Evolutionary conservation across 1,284 basidiomycete species (phyloP), one percentile per base, ranked within the genome.

Genomic region (Coriolopsis trogii): DNA sequence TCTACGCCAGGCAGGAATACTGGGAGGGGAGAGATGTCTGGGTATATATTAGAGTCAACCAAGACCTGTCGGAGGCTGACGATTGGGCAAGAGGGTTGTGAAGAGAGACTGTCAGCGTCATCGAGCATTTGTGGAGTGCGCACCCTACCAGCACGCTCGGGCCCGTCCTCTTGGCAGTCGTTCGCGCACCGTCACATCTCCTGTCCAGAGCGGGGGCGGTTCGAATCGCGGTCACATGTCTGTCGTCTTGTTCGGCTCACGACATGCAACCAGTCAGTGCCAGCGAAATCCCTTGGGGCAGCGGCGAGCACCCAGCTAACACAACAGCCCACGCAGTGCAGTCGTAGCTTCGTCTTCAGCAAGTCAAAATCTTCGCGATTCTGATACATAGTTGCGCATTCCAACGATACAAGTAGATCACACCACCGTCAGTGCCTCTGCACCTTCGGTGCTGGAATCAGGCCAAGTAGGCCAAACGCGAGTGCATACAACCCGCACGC

Each of bases 401-500:
- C 18, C 10, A 34, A 16, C 20, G n/a, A 34, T 34, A 34, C 33
- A 34, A 6, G n/a, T n/a, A 34, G 33, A 18, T 34, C 4, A 16
- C 31, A 33, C 4, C 5, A 12, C 5, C 15, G 21, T 63, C 42
- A 67, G 25, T 51, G 56, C 38, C 64, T 61, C 21, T 60, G 59
- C 16, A 66, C 59, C 41, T 56, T 65, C 12, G 86, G 87, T 24
- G 79, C 78, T 9, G 87, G 85, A 46, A 90, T 70, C 24, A 90
- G 72, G 1, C 87, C 87, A 51, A 90, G 75, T 31, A 89, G 66
- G 23, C 87, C 87, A 63, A 90, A 87, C 15, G 73, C 73, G 31
- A 89, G 73, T 9, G 81, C 80, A 60, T 90, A 90, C 39, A 89
- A 65, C 15, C 83, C 85, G 15, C 79, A 82, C 7, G 83, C 85